Base-by-base conservation (phyloP, 768 basidiomycete species). In the Pilatotrama ljubarskyi region DNA sequence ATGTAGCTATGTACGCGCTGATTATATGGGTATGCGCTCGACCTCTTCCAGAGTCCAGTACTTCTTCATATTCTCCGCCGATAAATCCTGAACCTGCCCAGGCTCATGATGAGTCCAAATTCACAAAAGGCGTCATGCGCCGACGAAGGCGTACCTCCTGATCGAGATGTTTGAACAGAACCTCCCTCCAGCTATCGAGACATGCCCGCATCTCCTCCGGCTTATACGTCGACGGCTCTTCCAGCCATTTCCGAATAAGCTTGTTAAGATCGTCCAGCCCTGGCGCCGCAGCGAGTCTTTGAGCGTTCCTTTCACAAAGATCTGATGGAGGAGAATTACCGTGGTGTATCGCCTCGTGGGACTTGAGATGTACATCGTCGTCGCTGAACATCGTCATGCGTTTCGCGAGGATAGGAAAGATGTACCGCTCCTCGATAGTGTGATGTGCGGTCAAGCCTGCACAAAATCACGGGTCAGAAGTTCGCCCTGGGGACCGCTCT, bases 391-490 rank as follows among this genome's bases (percentile, higher is more conserved):
- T 68, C 13, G 79, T 76, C 77, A 86, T 82, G 25, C 71, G 72
- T 62, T 76, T 75, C 0, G 76, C 82, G 14, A 86, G 73, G 5
- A 78, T 61, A 1, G 83, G 83, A 68, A 85, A 86, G 25, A 85
- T 67, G 59, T 78, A 72, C 14, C 72, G 69, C 67, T 84, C 83
- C 63, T 84, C 83, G 58, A 82, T 80, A 11, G 77, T 80, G 65
- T 85, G 84, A 64, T 86, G 84, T 63, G 76, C 72, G 1, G 78
- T 82, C 43, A 86, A 69, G 56, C 82, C 84, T 85, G 67, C 8
- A 29, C 24, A n/a, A 15, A 14, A 11, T 10, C 20, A 6, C 37
- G 1, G 18, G 37, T 53, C 11, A 36, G 38, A 37, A 25, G 15
- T 26, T n/a, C n/a, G n/a, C n/a, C n/a, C n/a, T n/a, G n/a, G n/a